Percentiles rank a stretch among this genome's conserved stretches.
Evolutionary conservation across 73 alveolate species (phyloP).

Genomic region (Paramecium primaurelia): DNA sequence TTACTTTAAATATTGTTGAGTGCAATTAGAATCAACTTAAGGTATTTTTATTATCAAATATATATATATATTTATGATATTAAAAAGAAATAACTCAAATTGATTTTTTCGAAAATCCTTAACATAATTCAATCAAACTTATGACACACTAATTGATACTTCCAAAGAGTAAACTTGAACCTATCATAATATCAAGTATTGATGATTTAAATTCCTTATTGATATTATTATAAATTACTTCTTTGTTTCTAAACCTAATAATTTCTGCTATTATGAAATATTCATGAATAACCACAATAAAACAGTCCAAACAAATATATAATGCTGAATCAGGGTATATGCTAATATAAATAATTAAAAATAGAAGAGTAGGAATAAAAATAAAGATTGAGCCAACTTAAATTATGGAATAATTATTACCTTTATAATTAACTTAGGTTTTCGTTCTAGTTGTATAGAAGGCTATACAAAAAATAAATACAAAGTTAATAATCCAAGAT

Average conservation of each 20-base stretch:
- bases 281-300: not conserved
- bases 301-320: not conserved
- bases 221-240: not conserved
- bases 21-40: too few species aligned
- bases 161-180: not conserved
- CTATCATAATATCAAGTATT: too few species aligned
- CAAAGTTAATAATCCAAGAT: not conserved
- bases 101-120: not conserved
- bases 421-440: not conserved
- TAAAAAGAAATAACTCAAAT: not conserved
- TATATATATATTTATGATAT: not conserved
- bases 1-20: too few species aligned
- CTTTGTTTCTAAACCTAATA: not conserved
- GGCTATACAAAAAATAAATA: not conserved
- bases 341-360: not conserved
- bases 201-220: not conserved
- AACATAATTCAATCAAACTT: not conserved
- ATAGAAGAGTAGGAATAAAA: not conserved
- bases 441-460: not conserved
- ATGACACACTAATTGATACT: not conserved
- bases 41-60: too few species aligned
- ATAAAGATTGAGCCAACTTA: not conserved
- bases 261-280: not conserved
- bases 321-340: not conserved
- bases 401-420: not conserved